Evolutionary conservation across 495 filamentous ascomycete genomes (phyloP), one percentile per base, ranked within the genome.

Genomic region (Penicillium diatomitis): DNA sequence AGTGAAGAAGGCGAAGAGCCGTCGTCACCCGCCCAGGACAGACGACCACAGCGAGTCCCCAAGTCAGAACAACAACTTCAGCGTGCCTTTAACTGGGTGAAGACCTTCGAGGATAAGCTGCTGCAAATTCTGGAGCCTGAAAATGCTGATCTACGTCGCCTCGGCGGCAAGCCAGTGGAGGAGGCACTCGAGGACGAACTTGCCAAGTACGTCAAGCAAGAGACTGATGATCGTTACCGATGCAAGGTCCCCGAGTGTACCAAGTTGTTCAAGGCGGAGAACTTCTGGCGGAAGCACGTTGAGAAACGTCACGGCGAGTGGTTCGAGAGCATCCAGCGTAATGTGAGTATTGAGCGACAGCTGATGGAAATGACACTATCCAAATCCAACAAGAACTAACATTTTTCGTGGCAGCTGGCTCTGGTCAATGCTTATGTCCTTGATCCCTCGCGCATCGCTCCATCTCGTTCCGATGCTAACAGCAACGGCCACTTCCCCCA

Each of bases 1-100:
- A 80, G 78, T 32, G 86, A 87, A 9, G 76, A 79, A 30, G 72
- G 66, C 7, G 86, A 88, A 53, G 81, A 82, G 36, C 77, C 75
- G 34, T 68, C 74, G 6, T 78, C 81, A 3, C 74, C 80, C 10
- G 76, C 79, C 3, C 78, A 79, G 10, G 79, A 85, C 53, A 87
- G 83, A 52, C 83, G 82, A 37, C 76, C 79, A 49, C 77, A 78
- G 35, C 83, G 82, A 31, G 78, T 78, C 37, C 76, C 78, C 43
- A 95, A 95, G 66, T 78, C 81, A 1, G 90, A 96, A 56, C 85
- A 91, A 57, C 94, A 97, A 67, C 78, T 97, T 32, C 85, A 88
- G 60, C 81, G 94, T 38, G 94, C 92, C 1, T 95, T 89, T 71
- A 99, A 99, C 56, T 97, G 94, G 94, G 95, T 96, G n/a, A 91